Base-by-base conservation (phyloP, 108 stramenopile genomes). In the Cyclotella sp. region DNA sequence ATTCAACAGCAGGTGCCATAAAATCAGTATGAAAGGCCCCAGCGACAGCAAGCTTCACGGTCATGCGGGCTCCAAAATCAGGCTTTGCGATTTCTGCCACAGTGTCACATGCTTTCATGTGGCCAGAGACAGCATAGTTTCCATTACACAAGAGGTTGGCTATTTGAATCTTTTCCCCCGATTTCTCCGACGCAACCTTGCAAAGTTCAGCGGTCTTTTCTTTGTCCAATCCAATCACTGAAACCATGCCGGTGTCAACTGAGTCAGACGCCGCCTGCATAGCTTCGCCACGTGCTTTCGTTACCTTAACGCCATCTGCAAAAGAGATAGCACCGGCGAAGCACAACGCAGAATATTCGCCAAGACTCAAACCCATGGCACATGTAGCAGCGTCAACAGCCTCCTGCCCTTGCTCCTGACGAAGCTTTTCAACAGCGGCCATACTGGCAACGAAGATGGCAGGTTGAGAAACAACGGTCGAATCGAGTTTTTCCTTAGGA, bases 11-110 rank as follows among this genome's bases (percentile, higher is more conserved):
- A 51, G 97, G 94, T 15, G 89, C 85, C 98, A 98, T 98, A 77
- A 97, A 98, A 55, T 95, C 91, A 29, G 98, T 98, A 83, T 98
- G 98, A 88, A 98, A 98, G 18, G 98, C 98, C 21, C 98, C 98
- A 21, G 98, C 98, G 34, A 98, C 98, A 51, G 97, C 96, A 19
- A 98, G 86, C 70, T 94, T 95, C 49, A 98, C 98, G 14, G 97
- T 97, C 98, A 98, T 98, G 28, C 98, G 89, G 24, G 97, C 97
- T 83, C 93, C 93, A 77, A 98, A 98, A 55, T 97, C 96, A 12
- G 97, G 97, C 90, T 98, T 98, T 76, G 98, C 98, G 57, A 98
- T 86, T 73, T 96, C 94, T 27, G 87, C 87, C 28, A 94, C 86
- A 42, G 76, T 81, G 57, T 96, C 96, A 70, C 95, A 97, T 10